Percentiles rank a stretch among this genome's conserved stretches.
Evolutionary conservation across 352 stramenopile species (phyloP).

Genomic region (Halophytophthora batemanensis): DNA sequence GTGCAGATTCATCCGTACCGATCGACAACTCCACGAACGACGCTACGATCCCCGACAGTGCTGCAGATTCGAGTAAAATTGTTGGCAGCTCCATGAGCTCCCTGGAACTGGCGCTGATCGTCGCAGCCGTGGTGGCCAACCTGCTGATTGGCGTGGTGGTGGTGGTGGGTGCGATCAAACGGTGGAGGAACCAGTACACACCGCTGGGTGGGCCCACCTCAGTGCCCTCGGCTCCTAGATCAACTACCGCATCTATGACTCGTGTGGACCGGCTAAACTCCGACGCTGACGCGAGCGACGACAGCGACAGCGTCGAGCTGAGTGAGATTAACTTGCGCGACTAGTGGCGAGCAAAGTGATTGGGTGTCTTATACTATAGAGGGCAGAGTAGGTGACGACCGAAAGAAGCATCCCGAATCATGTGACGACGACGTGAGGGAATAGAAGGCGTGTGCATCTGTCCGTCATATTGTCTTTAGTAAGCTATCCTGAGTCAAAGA

Average conservation of each 20-base stretch:
- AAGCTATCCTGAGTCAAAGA: background rate
- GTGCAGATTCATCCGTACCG: conserved; percentile 5
- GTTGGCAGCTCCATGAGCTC: conserved; percentile 19
- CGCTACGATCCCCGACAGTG: background rate
- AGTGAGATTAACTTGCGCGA: conserved; percentile 58
- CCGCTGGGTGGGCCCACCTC: conserved; percentile 29
- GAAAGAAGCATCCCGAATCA: too few relatives aligned
- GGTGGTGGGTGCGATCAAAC: conserved; percentile 36
- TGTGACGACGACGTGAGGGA: background rate
- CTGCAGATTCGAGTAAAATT: background rate
- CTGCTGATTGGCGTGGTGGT: conserved; percentile 32
- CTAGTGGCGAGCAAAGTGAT: conserved; percentile 1
- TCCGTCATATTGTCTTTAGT: background rate
- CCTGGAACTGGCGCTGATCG: conserved; percentile 36
- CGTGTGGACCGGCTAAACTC: conserved; percentile 19
- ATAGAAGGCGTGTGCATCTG: conserved; percentile 19
- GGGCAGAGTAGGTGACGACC: background rate
- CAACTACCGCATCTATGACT: conserved; percentile 9
- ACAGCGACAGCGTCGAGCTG: conserved; percentile 33
- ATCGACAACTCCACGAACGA: conserved; percentile 12
- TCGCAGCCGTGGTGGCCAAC: conserved; percentile 28
- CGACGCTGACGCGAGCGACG: conserved; percentile 19
- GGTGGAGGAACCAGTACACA: conserved; percentile 58
- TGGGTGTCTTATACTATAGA: background rate
- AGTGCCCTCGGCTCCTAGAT: conserved; percentile 12